Percentiles rank a stretch among this genome's conserved stretches.
Evolutionary conservation across 208 protist species (phyloP).

Genomic region (Trypanosoma theileri): DNA sequence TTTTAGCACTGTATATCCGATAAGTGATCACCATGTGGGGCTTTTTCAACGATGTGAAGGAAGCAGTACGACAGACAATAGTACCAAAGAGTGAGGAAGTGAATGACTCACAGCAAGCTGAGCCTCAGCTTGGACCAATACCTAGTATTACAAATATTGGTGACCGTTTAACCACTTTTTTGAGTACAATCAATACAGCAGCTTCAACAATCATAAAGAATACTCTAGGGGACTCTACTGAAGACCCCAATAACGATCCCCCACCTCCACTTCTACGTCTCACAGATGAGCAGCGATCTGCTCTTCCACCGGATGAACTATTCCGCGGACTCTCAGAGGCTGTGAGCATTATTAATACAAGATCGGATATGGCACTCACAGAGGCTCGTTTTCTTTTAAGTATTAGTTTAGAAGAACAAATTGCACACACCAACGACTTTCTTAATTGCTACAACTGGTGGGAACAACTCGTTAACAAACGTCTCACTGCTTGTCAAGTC

Average conservation of each 20-base stretch:
- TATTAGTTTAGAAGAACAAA: constrained; percentile 67
- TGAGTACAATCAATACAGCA: constrained; percentile 40
- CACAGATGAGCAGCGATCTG: constrained; percentile 25
- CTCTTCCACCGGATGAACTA: constrained; percentile 34
- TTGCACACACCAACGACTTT: constrained; percentile 61
- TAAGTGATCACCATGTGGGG: constrained; percentile 14
- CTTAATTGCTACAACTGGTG: constrained; percentile 55
- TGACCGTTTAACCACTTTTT: constrained; percentile 17
- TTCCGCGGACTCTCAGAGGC: constrained; percentile 39
- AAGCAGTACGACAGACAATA: constrained; percentile 6
- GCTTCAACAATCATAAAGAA: constrained; percentile 34
- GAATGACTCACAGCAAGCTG: not conserved
- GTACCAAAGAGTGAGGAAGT: not conserved
- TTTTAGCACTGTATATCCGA: too few species aligned
- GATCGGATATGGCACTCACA: constrained; percentile 32
- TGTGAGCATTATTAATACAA: constrained; percentile 32
- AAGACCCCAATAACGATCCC: constrained; percentile 22
- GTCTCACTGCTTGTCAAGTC: constrained; percentile 37
- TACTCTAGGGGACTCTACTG: constrained; percentile 23
- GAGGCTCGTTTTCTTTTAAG: constrained; percentile 57
- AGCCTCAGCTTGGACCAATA: not conserved
- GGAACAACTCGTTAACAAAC: constrained; percentile 48
- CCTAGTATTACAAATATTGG: constrained; percentile 22
- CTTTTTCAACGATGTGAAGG: constrained; percentile 14
- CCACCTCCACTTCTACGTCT: constrained; percentile 39